Base-by-base conservation (phyloP, 2,329 filamentous ascomycete genomes). In the Podosphaera fusca region DNA sequence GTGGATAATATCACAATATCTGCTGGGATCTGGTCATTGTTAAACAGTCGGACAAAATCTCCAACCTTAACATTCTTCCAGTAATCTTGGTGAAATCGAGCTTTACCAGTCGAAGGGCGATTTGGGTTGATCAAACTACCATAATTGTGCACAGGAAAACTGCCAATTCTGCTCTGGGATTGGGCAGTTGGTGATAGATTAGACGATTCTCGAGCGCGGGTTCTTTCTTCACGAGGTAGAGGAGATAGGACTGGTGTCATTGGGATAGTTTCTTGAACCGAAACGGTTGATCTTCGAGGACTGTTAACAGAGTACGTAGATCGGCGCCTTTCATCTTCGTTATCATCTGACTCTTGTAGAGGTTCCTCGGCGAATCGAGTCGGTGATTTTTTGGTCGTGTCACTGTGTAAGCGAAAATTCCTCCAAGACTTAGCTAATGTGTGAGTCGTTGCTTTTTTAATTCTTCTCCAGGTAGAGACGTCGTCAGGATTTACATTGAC, bases 1-100 rank as follows among this genome's bases (percentile, higher is more conserved):
- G 92, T 96, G 2, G 92, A 86, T 31, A 98, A 72, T 49, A 98
- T 85, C 53, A 96, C 83, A 52, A 98, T 75, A 69, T 98, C 92
- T 53, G 92, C 90, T 1, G 92, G 94, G 31, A 98, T 80, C 63
- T 94, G 88, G 65, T 98, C 92, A 63, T 95, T 85, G 65, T 94
- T 95, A 72, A 95, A 96, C 55, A 98, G 79, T 62, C 94, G 87
- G 57, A 98, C 84, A 70, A 95, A 96, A 69, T 98, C 92, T 53
- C 92, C 92, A 7, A 98, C 92, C 64, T 89, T 82, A 12, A 98
- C 77, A 64, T 82, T 94, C 71, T 98, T 98, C 92, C 92, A 98
- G 49, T 81, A 82, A 66, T 95, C 89, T 64, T 84, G 85, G 69
- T 94, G 90, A 71, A 98, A 98, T 31, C 85, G 79, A 38, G 89